These are phyloP conservation scores for Mucor velutinosus DNA, from an alignment of 371 early-diverging fungal species.

Conservation along the genomic window DNA sequence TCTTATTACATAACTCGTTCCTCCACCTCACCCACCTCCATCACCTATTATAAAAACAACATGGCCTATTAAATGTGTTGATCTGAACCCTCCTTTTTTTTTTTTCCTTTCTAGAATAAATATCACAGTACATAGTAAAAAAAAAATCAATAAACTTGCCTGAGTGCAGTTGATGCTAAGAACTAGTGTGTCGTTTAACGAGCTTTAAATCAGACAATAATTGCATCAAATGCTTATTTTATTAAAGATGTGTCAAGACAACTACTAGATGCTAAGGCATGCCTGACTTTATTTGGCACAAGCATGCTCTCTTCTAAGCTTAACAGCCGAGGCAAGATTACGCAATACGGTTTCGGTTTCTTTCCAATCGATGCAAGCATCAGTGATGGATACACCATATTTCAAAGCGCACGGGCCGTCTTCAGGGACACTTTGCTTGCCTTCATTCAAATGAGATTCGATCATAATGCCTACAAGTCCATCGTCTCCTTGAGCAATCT, in stretches of 20 bases:
- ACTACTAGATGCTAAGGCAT: too few relatives aligned
- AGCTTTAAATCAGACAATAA: too few relatives aligned
- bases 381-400: constrained; percentile 86
- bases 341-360: constrained; percentile 73
- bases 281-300: too few relatives aligned
- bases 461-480: constrained; percentile 92
- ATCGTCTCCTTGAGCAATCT: constrained; percentile 69
- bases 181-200: too few relatives aligned
- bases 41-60: neutral
- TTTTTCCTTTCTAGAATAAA: neutral
- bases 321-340: constrained; percentile 70
- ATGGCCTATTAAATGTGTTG: neutral
- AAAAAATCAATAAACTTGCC: too few relatives aligned
- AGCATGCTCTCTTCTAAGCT: constrained; percentile 30
- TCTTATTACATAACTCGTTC: neutral
- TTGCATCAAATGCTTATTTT: too few relatives aligned
- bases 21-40: neutral
- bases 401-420: constrained; percentile 67
- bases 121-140: neutral
- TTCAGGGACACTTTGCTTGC: constrained; percentile 77
- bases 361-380: constrained; percentile 83
- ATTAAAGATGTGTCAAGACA: too few relatives aligned
- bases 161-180: too few relatives aligned
- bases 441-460: constrained; percentile 88
- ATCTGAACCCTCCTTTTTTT: neutral